Conservation (phyloP, 306 rosid species). For the Spatholobus suberectus region DNA sequence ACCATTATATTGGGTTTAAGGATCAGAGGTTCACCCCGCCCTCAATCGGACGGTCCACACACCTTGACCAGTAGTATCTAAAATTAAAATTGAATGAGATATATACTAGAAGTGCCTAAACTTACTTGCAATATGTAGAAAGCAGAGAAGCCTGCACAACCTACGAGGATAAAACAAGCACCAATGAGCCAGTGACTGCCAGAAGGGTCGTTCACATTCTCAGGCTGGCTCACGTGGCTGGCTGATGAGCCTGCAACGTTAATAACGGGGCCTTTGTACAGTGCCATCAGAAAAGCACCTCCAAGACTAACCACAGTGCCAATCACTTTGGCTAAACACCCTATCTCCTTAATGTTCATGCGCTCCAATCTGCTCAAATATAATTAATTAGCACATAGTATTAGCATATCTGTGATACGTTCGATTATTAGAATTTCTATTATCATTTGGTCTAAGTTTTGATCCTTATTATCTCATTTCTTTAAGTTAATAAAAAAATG, state of each 20-base stretch:
- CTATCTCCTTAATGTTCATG: conserved; percentile 54
- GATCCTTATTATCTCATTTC: no score
- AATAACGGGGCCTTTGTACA: conserved; percentile 76
- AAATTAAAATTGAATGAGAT: no score
- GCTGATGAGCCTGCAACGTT: conserved; percentile 30
- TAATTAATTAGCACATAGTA: neutral
- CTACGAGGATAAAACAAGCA: conserved; percentile 62
- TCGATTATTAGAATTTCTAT: neutral
- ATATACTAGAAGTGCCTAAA: neutral
- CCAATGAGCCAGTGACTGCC: conserved; percentile 58
- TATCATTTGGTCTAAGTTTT: no score
- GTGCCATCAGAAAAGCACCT: conserved; percentile 81
- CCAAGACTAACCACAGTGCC: conserved; percentile 70
- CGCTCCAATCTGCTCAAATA: conserved; percentile 53
- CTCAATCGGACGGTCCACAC: no score
- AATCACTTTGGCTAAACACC: conserved; percentile 67
- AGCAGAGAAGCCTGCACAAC: conserved; percentile 70
- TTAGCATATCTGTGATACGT: neutral
- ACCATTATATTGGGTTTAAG: no score
- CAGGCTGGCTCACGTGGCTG: neutral
- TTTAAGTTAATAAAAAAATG: no score
- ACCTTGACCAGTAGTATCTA: no score
- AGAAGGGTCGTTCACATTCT: conserved; percentile 45
- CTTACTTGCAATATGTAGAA: conserved; percentile 70
- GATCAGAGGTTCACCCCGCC: no score